These are phyloP conservation scores for Sphagnum fallax DNA, from an alignment of 228 moss, liverwort and hornwort genomes.

Conservation along the genomic window DNA sequence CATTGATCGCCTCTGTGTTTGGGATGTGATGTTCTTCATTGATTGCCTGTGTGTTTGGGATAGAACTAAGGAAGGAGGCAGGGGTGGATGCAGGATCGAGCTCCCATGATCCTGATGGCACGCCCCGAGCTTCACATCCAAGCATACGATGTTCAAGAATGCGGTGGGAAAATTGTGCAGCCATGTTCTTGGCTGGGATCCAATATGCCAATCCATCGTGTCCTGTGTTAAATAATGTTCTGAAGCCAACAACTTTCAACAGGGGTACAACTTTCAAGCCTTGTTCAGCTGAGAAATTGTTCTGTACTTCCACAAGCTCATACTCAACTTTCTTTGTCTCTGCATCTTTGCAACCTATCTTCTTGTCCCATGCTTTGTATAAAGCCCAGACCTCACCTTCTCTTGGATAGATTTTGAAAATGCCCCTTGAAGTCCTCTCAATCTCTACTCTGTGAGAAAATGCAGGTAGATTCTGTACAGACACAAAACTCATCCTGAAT, in stretches of 20 bases:
- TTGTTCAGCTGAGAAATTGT: slow-evolving; percentile 12
- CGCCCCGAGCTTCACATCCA: slow-evolving; percentile 39
- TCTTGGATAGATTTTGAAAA: slow-evolving; percentile 23
- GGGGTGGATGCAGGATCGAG: slow-evolving; percentile 60
- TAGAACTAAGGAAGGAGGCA: slow-evolving; percentile 12
- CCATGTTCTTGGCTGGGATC: slow-evolving; percentile 19
- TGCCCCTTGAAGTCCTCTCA: slow-evolving; percentile 1
- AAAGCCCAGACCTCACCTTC: slow-evolving; percentile 47
- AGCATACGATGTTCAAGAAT: slow-evolving; percentile 25
- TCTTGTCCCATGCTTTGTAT: slow-evolving; percentile 44
- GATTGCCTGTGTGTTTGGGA: no score
- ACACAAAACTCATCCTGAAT: slow-evolving; percentile 24
- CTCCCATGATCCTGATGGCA: slow-evolving; percentile 41
- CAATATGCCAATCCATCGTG: background rate
- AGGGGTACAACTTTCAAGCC: slow-evolving; percentile 31
- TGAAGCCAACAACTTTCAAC: slow-evolving; percentile 35
- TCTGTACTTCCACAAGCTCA: slow-evolving; percentile 31
- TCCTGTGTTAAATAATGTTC: slow-evolving; percentile 27
- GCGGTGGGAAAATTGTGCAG: slow-evolving; percentile 34
- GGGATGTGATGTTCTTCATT: no score
- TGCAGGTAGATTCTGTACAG: slow-evolving; percentile 31
- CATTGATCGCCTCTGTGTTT: no score
- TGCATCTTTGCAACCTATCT: slow-evolving; percentile 17
- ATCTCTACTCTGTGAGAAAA: slow-evolving; percentile 36
- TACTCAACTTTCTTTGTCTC: slow-evolving; percentile 21